These are phyloP conservation scores for Metschnikowia picachoensis DNA, from an alignment of 805 yeast genomes.

Conservation along the genomic window DNA sequence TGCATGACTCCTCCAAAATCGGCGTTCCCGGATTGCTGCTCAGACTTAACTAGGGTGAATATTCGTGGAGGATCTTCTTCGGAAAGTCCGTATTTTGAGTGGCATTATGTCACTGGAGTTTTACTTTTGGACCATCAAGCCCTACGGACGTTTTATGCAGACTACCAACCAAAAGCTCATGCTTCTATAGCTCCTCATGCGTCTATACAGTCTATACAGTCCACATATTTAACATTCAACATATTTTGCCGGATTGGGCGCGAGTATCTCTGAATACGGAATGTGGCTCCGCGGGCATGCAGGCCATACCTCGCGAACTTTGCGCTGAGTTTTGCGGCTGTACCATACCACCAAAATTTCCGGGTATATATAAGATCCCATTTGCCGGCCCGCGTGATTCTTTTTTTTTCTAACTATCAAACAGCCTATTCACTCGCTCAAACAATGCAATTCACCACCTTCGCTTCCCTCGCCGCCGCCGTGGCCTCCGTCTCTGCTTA, in stretches of 20 bases:
- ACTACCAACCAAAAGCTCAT: no score
- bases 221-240: no score
- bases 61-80: no score
- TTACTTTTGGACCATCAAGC: no score
- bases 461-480: slow-evolving; percentile 20
- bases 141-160: no score
- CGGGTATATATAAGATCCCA: not conserved
- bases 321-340: not conserved
- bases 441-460: slow-evolving; percentile 22
- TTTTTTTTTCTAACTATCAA: not conserved
- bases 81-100: no score
- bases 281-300: not conserved
- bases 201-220: no score
- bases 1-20: no score
- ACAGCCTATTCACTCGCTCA: slow-evolving; percentile 14
- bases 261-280: not conserved
- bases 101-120: no score
- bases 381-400: not conserved
- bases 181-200: no score
- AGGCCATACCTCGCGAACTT: not conserved
- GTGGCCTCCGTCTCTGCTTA: slow-evolving; percentile 18
- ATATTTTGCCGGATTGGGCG: not conserved
- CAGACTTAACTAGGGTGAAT: no score
- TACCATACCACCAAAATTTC: not conserved
- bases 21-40: no score